Percentiles rank a stretch among this genome's conserved stretches.
These are phyloP conservation scores for Colletotrichum tanaceti DNA, from an alignment of 2,329 filamentous ascomycete species.

Conservation along the genomic window DNA sequence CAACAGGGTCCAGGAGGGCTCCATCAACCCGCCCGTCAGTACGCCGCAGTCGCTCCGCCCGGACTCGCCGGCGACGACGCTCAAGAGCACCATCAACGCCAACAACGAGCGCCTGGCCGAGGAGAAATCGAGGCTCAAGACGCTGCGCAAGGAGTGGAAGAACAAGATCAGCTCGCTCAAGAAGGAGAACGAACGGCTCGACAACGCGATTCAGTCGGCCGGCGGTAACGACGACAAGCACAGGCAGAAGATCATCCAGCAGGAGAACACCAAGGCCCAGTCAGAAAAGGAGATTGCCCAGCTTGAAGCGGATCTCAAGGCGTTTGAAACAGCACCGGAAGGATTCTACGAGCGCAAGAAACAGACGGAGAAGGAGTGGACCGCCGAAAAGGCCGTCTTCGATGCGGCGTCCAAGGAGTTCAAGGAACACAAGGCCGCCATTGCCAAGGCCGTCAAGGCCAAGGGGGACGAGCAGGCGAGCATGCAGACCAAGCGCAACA, in stretches of 20 bases:
- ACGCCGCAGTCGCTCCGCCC: slow-evolving; percentile 74
- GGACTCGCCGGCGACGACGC: slow-evolving; percentile 80
- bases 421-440: slow-evolving; percentile 68
- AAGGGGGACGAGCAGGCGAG: slow-evolving; percentile 73
- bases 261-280: slow-evolving; percentile 78
- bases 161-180: slow-evolving; percentile 73
- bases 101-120: slow-evolving; percentile 78
- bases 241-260: slow-evolving; percentile 79
- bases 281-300: slow-evolving; percentile 67
- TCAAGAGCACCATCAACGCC: slow-evolving; percentile 80
- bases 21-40: slow-evolving; percentile 50
- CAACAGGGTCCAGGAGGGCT: slow-evolving; percentile 53
- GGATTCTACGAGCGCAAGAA: slow-evolving; percentile 70
- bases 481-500: slow-evolving; percentile 76
- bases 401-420: slow-evolving; percentile 67
- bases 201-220: slow-evolving; percentile 73
- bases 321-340: slow-evolving; percentile 71
- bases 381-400: slow-evolving; percentile 68
- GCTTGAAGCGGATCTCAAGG: slow-evolving; percentile 70
- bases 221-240: slow-evolving; percentile 82
- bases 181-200: slow-evolving; percentile 79
- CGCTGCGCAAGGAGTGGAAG: slow-evolving; percentile 80
- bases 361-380: slow-evolving; percentile 63
- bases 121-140: slow-evolving; percentile 75
- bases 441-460: slow-evolving; percentile 71